phyloP scores from a whole-genome alignment of 805 yeast genomes.

The Candida pini region DNA sequence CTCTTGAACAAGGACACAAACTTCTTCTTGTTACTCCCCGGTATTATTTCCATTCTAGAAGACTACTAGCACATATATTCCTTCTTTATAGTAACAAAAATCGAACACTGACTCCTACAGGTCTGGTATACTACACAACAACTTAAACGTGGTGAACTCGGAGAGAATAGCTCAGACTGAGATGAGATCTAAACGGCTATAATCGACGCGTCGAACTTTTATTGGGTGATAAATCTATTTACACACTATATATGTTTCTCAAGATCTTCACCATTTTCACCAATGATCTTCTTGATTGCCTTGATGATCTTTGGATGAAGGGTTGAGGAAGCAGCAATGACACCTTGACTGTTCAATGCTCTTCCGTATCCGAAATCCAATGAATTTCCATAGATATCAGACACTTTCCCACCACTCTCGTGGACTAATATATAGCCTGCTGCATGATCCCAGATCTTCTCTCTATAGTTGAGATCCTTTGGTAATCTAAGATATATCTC shows the following conservation, averaged over 20 bases:
- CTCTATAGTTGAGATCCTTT: slow-evolving; percentile 65
- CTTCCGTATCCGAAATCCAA: slow-evolving; percentile 87
- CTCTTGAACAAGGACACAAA: slow-evolving; percentile 30
- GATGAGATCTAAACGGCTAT: too few relatives aligned
- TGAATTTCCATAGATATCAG: slow-evolving; percentile 71
- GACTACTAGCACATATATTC: too few relatives aligned
- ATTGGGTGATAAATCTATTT: too few relatives aligned
- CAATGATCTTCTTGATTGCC: slow-evolving; percentile 37
- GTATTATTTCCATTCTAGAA: too few relatives aligned
- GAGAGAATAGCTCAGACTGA: too few relatives aligned
- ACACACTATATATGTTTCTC: slow-evolving; percentile 21
- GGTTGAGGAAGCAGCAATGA: slow-evolving; percentile 68
- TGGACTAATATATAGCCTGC: slow-evolving; percentile 83
- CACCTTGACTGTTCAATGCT: slow-evolving; percentile 77
- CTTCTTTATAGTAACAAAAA: too few relatives aligned
- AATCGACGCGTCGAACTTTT: too few relatives aligned
- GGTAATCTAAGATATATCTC: slow-evolving; percentile 91
- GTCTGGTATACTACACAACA: too few relatives aligned
- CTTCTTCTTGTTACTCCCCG: slow-evolving; percentile 6
- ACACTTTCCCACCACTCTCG: slow-evolving; percentile 89
- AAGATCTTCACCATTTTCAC: slow-evolving; percentile 29
- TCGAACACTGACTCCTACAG: too few relatives aligned
- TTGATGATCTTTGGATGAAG: slow-evolving; percentile 45
- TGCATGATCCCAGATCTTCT: slow-evolving; percentile 99
- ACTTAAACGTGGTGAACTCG: too few relatives aligned